A percentile compares a stretch with the other conserved stretches of the same genome.
phyloP scores from a whole-genome alignment of 345 rosid species.

The Viola odorata region DNA sequence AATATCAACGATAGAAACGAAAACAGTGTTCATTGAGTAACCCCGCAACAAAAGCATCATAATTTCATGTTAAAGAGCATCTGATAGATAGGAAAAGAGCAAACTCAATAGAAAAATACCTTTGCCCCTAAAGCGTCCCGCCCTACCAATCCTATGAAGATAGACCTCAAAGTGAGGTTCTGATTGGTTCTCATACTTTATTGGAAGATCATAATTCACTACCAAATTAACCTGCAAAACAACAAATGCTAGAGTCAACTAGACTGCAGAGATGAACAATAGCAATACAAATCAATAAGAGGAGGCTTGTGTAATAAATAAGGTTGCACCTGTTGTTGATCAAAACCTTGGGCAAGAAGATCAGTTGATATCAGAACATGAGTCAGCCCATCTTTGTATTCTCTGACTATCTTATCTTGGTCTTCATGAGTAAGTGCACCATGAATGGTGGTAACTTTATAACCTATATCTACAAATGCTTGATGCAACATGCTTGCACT shows the following conservation, averaged over 20 bases:
- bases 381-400: constrained; percentile 80
- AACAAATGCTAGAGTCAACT: neutral
- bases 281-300: neutral
- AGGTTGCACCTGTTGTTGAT: constrained; percentile 64
- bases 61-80: neutral
- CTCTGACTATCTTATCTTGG: constrained; percentile 77
- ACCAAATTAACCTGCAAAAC: constrained; percentile 74
- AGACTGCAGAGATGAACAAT: too few species aligned
- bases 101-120: constrained; percentile 27
- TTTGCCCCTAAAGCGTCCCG: constrained; percentile 95
- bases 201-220: constrained; percentile 73
- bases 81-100: neutral
- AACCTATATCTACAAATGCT: constrained; percentile 64
- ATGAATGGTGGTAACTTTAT: constrained; percentile 80
- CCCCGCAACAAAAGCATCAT: neutral
- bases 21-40: neutral
- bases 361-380: constrained; percentile 90
- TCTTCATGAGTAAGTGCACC: constrained; percentile 58
- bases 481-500: constrained; percentile 59
- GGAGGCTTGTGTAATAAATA: constrained; percentile 5
- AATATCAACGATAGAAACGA: too few species aligned
- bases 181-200: constrained; percentile 36
- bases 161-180: constrained; percentile 91
- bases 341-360: constrained; percentile 87
- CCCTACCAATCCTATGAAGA: constrained; percentile 94